Base-by-base conservation (phyloP, 2,329 filamentous ascomycete species). In the Daldinia eschscholtzii region DNA sequence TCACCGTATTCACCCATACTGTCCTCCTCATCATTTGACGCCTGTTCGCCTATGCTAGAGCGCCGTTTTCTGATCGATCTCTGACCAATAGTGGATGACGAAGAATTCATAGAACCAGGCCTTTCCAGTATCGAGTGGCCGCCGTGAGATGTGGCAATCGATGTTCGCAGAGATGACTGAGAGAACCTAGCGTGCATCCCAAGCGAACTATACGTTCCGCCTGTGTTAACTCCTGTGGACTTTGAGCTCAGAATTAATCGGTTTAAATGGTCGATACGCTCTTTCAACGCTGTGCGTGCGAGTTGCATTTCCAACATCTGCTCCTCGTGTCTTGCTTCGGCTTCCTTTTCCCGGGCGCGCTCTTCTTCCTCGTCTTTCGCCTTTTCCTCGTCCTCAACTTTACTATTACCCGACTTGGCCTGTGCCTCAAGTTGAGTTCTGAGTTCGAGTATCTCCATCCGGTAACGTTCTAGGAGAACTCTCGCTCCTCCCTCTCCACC, bases 251-350 rank as follows among this genome's bases (percentile, higher is more conserved):
- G 83, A 71, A 99, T 98, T 57, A 99, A 85, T 55, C 95, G 91
- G 81, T 98, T 99, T 53, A 99, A 85, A 80, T 99, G 96, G 78
- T 98, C 94, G 75, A 99, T 99, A 33, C 96, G 91, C 83, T 99
- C 96, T 80, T 98, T 99, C 61, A 99, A 83, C 0, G 96, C 96
- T 0, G 96, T 99, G 46, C 96, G 90, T 35, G 96, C 96, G 53
- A 99, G 87, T 79, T 99, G 96, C 93, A 99, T 98, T 81, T 99
- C 96, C 61, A 99, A 86, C 87, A 99, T 95, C 80, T 99, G 96
- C 82, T 98, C 96, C 78, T 98, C 94, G 74, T 98, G 96, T 42
- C 94, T 89, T 73, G 93, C 88, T 73, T 94, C 91, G 6, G 92
- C 92, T 80, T 98, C 93, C 74, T 91, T 89, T 78, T 96, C 91